Evolutionary conservation across 805 yeast species (phyloP).

Genomic region (Yamadazyma phyllophila): DNA sequence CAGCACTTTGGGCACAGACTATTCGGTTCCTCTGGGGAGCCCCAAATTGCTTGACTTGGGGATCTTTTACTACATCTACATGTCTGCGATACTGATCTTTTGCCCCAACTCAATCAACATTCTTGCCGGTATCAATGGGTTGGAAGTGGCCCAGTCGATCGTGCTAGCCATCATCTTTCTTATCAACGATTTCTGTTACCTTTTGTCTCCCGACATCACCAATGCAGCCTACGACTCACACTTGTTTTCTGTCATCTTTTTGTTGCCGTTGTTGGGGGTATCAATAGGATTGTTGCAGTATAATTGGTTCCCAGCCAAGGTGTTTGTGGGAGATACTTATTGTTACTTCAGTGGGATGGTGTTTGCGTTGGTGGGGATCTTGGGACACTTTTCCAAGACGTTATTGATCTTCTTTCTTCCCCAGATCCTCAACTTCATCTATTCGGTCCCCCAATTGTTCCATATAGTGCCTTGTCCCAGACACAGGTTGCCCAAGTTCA

Average conservation of each 20-base stretch:
- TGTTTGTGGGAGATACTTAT: slow-evolving; percentile 96
- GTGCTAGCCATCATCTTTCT: slow-evolving; percentile 70
- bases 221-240: slow-evolving; percentile 74
- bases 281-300: slow-evolving; percentile 69
- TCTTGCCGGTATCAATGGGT: slow-evolving; percentile 92
- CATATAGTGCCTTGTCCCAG: slow-evolving; percentile 90
- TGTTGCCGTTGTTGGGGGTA: slow-evolving; percentile 86
- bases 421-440: slow-evolving; percentile 85
- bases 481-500: slow-evolving; percentile 84
- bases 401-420: slow-evolving; percentile 82
- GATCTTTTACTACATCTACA: slow-evolving; percentile 74
- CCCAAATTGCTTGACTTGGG: slow-evolving; percentile 73
- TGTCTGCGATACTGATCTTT: slow-evolving; percentile 89
- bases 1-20: slow-evolving; percentile 34
- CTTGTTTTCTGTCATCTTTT: slow-evolving; percentile 70
- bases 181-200: slow-evolving; percentile 73
- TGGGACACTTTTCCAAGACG: slow-evolving; percentile 96
- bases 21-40: slow-evolving; percentile 33
- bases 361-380: slow-evolving; percentile 92
- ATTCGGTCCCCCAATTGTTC: slow-evolving; percentile 90
- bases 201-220: slow-evolving; percentile 41
- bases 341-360: slow-evolving; percentile 99
- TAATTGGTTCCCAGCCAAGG: slow-evolving; percentile 90
- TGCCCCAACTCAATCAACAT: slow-evolving; percentile 96
- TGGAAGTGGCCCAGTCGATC: slow-evolving; percentile 93